Percentiles rank a stretch among this genome's conserved stretches.
Conservation (phyloP, 176 grass and related monocot genomes). For the Puccinellia tenuiflora region DNA sequence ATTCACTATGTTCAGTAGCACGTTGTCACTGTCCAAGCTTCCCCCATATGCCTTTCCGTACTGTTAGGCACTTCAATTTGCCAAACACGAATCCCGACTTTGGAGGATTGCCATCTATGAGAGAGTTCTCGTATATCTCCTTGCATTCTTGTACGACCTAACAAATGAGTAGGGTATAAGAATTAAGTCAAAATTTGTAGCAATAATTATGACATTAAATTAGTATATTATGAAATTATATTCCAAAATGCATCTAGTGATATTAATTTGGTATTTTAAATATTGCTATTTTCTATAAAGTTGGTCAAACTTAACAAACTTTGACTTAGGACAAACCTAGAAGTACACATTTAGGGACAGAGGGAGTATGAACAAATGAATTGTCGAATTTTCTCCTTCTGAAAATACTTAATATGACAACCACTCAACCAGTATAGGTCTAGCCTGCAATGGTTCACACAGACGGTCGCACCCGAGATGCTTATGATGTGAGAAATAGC, state of each 20-base stretch:
- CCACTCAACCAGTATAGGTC: not conserved
- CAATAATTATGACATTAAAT: no score
- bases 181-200: no score
- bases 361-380: no score
- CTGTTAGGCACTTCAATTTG: slow-evolving; percentile 77
- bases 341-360: no score
- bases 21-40: slow-evolving; percentile 63
- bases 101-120: slow-evolving; percentile 66
- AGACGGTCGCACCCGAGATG: not conserved
- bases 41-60: slow-evolving; percentile 84
- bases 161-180: slow-evolving; percentile 23
- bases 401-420: not conserved
- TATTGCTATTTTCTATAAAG: no score
- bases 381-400: no score
- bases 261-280: no score
- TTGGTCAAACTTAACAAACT: no score
- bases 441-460: not conserved
- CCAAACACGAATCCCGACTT: slow-evolving; percentile 89
- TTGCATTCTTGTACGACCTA: slow-evolving; percentile 99
- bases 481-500: not conserved
- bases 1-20: not conserved
- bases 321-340: no score
- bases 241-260: no score
- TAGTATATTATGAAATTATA: no score
- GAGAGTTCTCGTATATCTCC: slow-evolving; percentile 87